These are phyloP conservation scores for Lichtheimia ornata DNA, from an alignment of 371 early-diverging fungal genomes.

Conservation along the genomic window DNA sequence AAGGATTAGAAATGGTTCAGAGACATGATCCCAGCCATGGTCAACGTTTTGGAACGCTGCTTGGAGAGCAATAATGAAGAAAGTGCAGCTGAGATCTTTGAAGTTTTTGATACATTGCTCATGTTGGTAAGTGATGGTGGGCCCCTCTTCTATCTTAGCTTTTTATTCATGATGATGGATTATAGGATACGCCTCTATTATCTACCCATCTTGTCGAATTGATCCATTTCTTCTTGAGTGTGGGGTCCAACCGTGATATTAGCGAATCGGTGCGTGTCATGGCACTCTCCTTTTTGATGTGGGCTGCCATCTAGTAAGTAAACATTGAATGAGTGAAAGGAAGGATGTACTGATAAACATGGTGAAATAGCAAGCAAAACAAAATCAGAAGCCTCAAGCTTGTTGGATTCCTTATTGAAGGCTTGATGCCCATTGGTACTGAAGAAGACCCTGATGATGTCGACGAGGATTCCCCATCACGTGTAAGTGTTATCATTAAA, in stretches of 20 bases:
- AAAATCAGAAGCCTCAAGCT: constrained; percentile 82
- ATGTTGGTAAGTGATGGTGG: constrained; percentile 46
- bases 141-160: not conserved
- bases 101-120: constrained; percentile 81
- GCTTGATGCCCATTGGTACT: constrained; percentile 80
- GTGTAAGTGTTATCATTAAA: constrained; percentile 38
- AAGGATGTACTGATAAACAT: not conserved
- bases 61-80: constrained; percentile 73
- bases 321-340: not conserved
- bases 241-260: constrained; percentile 68
- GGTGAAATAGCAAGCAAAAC: constrained; percentile 63
- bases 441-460: constrained; percentile 85
- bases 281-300: constrained; percentile 84
- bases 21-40: constrained; percentile 81
- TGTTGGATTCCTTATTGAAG: constrained; percentile 72
- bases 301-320: constrained; percentile 79
- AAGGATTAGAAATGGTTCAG: constrained; percentile 58
- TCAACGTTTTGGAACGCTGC: constrained; percentile 78
- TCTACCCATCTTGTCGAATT: constrained; percentile 76
- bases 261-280: constrained; percentile 74
- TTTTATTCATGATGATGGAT: not conserved
- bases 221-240: constrained; percentile 74
- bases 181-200: constrained; percentile 77
- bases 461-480: constrained; percentile 84
- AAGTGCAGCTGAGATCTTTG: constrained; percentile 73